phyloP scores from a whole-genome alignment of 2,329 filamentous ascomycete genomes.

The Chalara sp. region DNA sequence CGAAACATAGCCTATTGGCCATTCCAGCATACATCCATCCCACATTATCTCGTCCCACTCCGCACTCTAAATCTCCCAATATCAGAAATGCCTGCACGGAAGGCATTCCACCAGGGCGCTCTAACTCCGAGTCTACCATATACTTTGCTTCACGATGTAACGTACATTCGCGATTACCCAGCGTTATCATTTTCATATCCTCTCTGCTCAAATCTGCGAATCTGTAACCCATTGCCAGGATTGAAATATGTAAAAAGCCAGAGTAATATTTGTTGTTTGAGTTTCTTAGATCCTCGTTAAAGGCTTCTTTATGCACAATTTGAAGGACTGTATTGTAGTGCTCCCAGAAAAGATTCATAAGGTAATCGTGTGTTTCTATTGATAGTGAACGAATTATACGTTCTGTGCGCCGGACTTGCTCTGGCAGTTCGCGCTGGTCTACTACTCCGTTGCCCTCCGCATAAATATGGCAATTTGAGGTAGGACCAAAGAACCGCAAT shows the following conservation, averaged over 20 bases:
- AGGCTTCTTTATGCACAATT: conserved; percentile 42
- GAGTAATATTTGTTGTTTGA: conserved; percentile 44
- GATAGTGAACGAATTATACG: conserved; percentile 40
- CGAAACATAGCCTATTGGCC: conserved; percentile 39
- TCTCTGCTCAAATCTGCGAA: conserved; percentile 41
- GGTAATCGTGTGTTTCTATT: conserved; percentile 42
- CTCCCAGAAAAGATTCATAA: conserved; percentile 45
- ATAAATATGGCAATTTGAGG: conserved; percentile 46
- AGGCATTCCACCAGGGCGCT: conserved; percentile 44
- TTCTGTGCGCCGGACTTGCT: conserved; percentile 40
- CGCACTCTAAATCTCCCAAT: conserved; percentile 46
- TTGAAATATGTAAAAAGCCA: conserved; percentile 43
- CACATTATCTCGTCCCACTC: conserved; percentile 44
- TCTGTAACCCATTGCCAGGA: conserved; percentile 45
- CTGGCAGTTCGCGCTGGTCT: conserved; percentile 33
- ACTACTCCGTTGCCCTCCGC: conserved; percentile 31
- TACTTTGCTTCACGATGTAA: conserved; percentile 47
- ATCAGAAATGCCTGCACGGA: conserved; percentile 45
- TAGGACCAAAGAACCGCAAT: conserved; percentile 46
- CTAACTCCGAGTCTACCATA: conserved; percentile 46
- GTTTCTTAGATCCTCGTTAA: conserved; percentile 39
- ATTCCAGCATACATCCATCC: conserved; percentile 49
- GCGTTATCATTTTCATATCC: conserved; percentile 40
- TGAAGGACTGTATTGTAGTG: conserved; percentile 43
- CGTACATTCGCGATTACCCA: conserved; percentile 42